phyloP scores from a whole-genome alignment of 306 rosid species.

The Malus fusca region DNA sequence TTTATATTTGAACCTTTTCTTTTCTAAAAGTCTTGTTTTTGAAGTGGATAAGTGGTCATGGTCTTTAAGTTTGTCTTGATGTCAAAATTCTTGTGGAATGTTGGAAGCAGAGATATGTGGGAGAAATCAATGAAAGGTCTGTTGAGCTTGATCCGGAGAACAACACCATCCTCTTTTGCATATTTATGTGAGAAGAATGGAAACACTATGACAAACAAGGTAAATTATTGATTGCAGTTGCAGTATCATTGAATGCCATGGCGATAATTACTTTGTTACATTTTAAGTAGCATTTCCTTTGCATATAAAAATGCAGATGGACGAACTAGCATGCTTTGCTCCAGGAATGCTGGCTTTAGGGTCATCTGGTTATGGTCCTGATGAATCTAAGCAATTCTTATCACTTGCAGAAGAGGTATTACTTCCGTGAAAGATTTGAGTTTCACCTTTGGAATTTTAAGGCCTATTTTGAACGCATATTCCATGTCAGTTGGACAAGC shows the following conservation, averaged over 20 bases:
- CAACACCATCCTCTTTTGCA: slow-evolving; percentile 89
- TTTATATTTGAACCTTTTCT: neutral
- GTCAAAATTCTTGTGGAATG: slow-evolving; percentile 13
- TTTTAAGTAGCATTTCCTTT: slow-evolving; percentile 9
- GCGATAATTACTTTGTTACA: slow-evolving; percentile 10
- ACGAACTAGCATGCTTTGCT: slow-evolving; percentile 97
- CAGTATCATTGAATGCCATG: neutral
- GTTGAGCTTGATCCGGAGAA: slow-evolving; percentile 57
- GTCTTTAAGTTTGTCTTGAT: slow-evolving; percentile 5
- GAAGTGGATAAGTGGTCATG: neutral
- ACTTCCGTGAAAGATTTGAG: neutral
- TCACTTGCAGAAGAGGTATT: slow-evolving; percentile 92
- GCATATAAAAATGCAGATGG: slow-evolving; percentile 67
- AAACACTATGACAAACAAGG: slow-evolving; percentile 69
- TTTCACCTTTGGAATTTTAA: neutral
- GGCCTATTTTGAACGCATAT: neutral
- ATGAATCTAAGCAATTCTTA: slow-evolving; percentile 56
- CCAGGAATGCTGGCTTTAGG: slow-evolving; percentile 99
- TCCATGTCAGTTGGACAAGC: neutral
- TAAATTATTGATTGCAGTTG: slow-evolving; percentile 22
- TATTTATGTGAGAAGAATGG: slow-evolving; percentile 97
- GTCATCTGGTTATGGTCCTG: slow-evolving; percentile 74
- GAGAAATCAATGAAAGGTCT: slow-evolving; percentile 95
- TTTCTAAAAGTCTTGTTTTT: neutral
- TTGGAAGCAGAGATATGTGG: slow-evolving; percentile 93